phyloP scores from a whole-genome alignment of 192 early-diverging fungal genomes.

The Entomortierella beljakovae region DNA sequence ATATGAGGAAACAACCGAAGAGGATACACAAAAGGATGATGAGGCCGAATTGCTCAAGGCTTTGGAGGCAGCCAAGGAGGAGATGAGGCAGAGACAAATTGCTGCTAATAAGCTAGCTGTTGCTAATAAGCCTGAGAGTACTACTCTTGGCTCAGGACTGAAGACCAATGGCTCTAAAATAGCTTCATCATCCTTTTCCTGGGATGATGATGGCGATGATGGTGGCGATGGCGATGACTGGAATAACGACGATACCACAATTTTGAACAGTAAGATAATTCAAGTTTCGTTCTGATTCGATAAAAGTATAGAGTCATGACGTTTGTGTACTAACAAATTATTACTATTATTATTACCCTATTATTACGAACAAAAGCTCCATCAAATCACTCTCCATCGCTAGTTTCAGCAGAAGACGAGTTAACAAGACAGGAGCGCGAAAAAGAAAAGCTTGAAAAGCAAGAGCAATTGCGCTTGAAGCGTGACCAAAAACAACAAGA shows the following conservation, averaged over 20 bases:
- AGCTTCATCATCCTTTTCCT: conserved; percentile 20
- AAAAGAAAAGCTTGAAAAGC: conserved; percentile 32
- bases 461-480: conserved; percentile 43
- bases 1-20: not conserved
- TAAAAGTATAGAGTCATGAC: too few species aligned
- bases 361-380: conserved; percentile 5
- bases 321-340: too few species aligned
- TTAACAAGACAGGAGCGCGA: conserved; percentile 21
- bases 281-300: not conserved
- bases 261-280: conserved; percentile 24
- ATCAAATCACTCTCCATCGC: conserved; percentile 11
- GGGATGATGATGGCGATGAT: conserved; percentile 29
- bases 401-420: conserved; percentile 19
- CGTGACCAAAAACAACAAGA: conserved; percentile 55
- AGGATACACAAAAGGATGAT: conserved; percentile 4
- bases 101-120: not conserved
- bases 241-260: conserved; percentile 31
- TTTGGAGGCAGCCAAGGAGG: conserved; percentile 37
- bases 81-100: conserved; percentile 38
- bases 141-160: not conserved
- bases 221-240: conserved; percentile 43
- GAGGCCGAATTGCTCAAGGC: conserved; percentile 41
- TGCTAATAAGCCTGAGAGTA: not conserved
- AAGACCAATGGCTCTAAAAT: not conserved
- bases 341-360: too few species aligned